These are phyloP conservation scores for Clitocybe nebularis DNA, from an alignment of 1,284 basidiomycete species.

Conservation along the genomic window DNA sequence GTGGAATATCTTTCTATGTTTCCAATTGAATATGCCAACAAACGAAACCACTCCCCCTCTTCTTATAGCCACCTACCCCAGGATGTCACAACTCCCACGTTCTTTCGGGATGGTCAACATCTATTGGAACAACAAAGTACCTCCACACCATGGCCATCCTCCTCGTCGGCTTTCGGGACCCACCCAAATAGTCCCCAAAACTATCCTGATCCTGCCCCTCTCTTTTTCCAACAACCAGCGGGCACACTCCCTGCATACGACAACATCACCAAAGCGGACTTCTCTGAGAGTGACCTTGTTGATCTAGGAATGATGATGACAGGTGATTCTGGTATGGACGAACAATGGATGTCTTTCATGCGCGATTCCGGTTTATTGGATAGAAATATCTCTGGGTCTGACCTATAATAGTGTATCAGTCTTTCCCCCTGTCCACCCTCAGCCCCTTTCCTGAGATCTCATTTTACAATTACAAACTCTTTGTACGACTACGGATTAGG, in stretches of 20 bases:
- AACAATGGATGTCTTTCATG: constrained; percentile 55
- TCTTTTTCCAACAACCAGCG: background rate
- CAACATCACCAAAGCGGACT: constrained; percentile 11
- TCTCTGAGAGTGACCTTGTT: constrained; percentile 26
- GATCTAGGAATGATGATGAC: constrained; percentile 45
- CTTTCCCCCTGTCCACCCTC: too few relatives aligned
- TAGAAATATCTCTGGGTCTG: constrained; percentile 13
- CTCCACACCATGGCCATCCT: constrained; percentile 11
- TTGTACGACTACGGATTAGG: too few relatives aligned
- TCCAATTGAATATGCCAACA: constrained; percentile 19
- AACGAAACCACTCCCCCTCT: constrained; percentile 3
- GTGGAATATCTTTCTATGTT: constrained; percentile 43
- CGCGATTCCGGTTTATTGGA: constrained; percentile 45
- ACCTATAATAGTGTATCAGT: too few relatives aligned
- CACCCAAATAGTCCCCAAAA: constrained; percentile 1
- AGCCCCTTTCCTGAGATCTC: too few relatives aligned
- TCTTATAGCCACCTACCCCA: constrained; percentile 2
- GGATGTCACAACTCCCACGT: background rate
- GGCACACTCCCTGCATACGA: constrained; percentile 3
- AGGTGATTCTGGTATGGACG: constrained; percentile 51
- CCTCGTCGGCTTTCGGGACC: background rate
- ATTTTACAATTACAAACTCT: too few relatives aligned
- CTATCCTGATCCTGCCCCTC: constrained; percentile 5
- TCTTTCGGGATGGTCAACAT: constrained; percentile 7
- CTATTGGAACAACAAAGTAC: constrained; percentile 1